Conservation (phyloP, 2,329 filamentous ascomycete genomes). For the Nemania bipapillata region DNA sequence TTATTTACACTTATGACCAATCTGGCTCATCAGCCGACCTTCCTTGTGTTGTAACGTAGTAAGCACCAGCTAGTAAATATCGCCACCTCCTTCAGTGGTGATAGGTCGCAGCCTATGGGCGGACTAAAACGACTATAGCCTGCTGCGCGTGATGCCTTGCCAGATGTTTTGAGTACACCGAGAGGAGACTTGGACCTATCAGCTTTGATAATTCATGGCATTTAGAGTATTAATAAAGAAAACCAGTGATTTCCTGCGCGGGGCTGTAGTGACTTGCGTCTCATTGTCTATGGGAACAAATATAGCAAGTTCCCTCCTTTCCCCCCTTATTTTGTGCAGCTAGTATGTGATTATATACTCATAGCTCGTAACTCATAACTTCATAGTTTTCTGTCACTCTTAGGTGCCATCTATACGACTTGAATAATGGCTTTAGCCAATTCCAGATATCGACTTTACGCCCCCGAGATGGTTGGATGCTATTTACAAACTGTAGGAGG, state of each 20-base stretch:
- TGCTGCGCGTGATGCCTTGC: neutral
- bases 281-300: conserved; percentile 31
- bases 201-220: no score
- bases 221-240: no score
- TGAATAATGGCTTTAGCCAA: neutral
- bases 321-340: conserved; percentile 9
- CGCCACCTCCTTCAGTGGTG: neutral
- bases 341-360: conserved; percentile 8
- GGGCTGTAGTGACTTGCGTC: conserved; percentile 32
- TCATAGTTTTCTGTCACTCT: neutral
- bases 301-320: conserved; percentile 33
- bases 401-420: no score
- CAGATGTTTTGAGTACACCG: neutral
- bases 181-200: neutral
- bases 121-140: neutral
- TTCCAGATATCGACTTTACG: neutral
- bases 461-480: neutral
- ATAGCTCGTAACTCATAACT: conserved; percentile 27
- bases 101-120: neutral
- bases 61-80: neutral
- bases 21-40: no score
- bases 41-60: neutral
- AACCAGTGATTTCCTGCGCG: no score
- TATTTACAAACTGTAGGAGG: conserved; percentile 46
- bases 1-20: no score